Base-by-base conservation (phyloP, 805 yeast species). In the Cyberlindnera misumaiensis region DNA sequence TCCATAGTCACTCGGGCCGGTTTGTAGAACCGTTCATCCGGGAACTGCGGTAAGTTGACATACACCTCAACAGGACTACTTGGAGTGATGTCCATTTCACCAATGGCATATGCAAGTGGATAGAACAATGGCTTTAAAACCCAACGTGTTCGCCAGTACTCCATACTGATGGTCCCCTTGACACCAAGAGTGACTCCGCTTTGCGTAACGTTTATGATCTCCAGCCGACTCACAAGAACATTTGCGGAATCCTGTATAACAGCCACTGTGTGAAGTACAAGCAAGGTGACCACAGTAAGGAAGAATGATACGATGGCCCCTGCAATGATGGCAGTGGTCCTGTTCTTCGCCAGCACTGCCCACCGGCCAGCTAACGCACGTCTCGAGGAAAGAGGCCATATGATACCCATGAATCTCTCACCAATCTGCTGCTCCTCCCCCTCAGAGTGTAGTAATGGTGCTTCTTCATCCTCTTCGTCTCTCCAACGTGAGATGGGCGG, bases 71-170 rank as follows among this genome's bases (percentile, higher is more conserved):
- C 18, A 3, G 11, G n/a, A 5, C 27, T 38, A 5, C 12, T 5
- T 5, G 43, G 41, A 2, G n/a, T 26, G 11, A 53, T 16, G 2
- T 18, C 14, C 2, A 43, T 36, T 2, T 11, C 12, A 2, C 50
- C 49, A 13, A 49, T 5, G 4, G 36, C 1, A 3, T 32, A 16
- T 9, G 37, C 17, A 3, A 40, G 6, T 0, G 51, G 46, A n/a
- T 32, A 28, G 39, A 35, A 41, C 4, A 48, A 8, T 1, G 16
- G 8, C 25, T 34, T 40, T 20, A 32, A 32, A 32, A 42, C 39
- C 44, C 43, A 42, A 14, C 34, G 13, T 6, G 45, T 36, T 6
- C 35, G 30, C 1, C 47, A 31, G 36, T 52, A 53, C 17, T 53
- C 46, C 37, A 50, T 44, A 8, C 34, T 26, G 17, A 51, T 18